Base-by-base conservation (phyloP, 2,329 filamentous ascomycete species). In the Pseudogymnoascus sp. region DNA sequence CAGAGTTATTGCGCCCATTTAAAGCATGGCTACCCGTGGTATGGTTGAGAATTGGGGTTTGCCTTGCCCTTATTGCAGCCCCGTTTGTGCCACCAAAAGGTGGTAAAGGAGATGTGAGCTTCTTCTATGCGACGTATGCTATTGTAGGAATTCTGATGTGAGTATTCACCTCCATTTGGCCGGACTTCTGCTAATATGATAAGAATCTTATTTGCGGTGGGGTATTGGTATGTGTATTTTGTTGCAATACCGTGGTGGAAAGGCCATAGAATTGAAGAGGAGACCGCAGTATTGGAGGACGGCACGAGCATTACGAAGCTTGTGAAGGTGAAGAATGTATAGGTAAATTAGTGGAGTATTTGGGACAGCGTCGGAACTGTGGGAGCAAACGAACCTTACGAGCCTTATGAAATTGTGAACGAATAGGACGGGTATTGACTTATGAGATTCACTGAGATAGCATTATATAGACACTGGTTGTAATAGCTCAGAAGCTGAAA, bases 211-310 rank as follows among this genome's bases (percentile, higher is more conserved):
- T 81, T 84, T 57, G 86, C 81, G 0, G 68, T 86, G 0, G 1
- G 83, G 0, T 90, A 90, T 69, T 91, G 88, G 88, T 85, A 83
- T 64, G 63, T 88, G 1, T 88, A 84, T 81, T 86, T 86, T 0
- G 76, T 83, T 2, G 65, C 83, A 1, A 69, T 90, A 22, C 88
- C 88, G 1, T 75, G 72, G 41, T 80, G 80, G 73, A 77, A 81
- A 58, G 79, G 80, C 0, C 89, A 88, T 68, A 78, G 70, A 12
- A 72, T 90, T 1, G 84, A 88, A 67, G 86, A 90, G 66, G 78
- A 81, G 61, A 76, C 75, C 2, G 81, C 81, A 37, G 74, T 84
- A 0, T 71, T 91, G 18, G 76, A 78, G 20, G 88, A 91, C 71
- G 88, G 88, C 0, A 90, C 86, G 0, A 80, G 78, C 1, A 79